Conservation (phyloP, 2,329 filamentous ascomycete genomes). For the Coleophoma eucalyptorum region DNA sequence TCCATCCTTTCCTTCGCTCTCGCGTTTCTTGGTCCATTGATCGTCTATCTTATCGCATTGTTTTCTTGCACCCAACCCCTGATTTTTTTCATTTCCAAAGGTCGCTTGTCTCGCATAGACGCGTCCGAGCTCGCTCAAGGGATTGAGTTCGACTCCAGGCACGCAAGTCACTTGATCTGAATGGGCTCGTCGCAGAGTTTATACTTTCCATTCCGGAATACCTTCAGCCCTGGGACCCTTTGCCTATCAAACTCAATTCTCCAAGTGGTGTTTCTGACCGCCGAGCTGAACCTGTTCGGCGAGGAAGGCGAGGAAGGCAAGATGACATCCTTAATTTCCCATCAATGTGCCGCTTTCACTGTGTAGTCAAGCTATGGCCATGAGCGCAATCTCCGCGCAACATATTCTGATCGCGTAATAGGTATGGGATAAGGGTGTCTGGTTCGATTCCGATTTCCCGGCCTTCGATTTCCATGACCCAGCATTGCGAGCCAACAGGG, state of each 20-base stretch:
- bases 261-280: too few relatives aligned
- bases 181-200: neutral
- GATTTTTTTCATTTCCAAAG: neutral
- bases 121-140: neutral
- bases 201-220: neutral
- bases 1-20: too few relatives aligned
- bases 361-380: too few relatives aligned
- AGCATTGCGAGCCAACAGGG: conserved; percentile 53
- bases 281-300: too few relatives aligned
- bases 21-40: neutral
- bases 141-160: neutral
- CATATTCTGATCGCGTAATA: neutral
- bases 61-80: neutral
- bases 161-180: neutral
- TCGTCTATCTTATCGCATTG: neutral
- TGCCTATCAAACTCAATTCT: too few relatives aligned
- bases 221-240: too few relatives aligned
- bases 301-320: too few relatives aligned
- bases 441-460: conserved; percentile 37
- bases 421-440: conserved; percentile 36
- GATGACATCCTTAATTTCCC: too few relatives aligned
- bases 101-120: neutral
- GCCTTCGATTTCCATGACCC: conserved; percentile 41
- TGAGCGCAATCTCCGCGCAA: too few relatives aligned
- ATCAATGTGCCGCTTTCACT: too few relatives aligned